These are phyloP conservation scores for Chaetomium strumarium DNA, from an alignment of 2,329 filamentous ascomycete species.

Conservation along the genomic window DNA sequence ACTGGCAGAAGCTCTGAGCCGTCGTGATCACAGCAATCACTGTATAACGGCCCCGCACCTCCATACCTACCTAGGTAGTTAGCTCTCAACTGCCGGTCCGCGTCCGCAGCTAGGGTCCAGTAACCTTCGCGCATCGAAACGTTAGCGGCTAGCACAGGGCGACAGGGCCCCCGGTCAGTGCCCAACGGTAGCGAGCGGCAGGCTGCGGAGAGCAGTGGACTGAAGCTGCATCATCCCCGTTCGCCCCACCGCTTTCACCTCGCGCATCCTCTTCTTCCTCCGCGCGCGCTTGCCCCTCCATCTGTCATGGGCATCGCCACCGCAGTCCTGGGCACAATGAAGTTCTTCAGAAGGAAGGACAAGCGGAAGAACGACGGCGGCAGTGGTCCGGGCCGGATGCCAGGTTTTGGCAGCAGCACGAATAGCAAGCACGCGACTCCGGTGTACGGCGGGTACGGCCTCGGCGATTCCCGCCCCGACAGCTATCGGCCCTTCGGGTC, in stretches of 20 bases:
- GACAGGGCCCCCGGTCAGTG: too few relatives aligned
- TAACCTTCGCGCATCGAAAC: too few relatives aligned
- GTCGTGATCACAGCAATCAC: neutral
- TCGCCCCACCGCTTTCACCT: slow-evolving; percentile 6
- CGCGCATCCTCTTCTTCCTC: slow-evolving; percentile 1
- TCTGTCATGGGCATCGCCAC: slow-evolving; percentile 11
- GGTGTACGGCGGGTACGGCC: slow-evolving; percentile 13
- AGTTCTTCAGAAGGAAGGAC: slow-evolving; percentile 32
- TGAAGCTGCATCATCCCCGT: neutral
- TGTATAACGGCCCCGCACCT: neutral
- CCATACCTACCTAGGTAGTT: too few relatives aligned
- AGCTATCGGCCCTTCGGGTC: slow-evolving; percentile 20
- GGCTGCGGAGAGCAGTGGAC: neutral
- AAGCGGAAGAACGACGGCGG: slow-evolving; percentile 27
- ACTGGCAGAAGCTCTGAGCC: neutral
- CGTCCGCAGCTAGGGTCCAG: neutral
- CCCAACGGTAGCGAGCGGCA: neutral
- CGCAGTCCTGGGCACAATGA: slow-evolving; percentile 25
- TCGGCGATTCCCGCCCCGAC: slow-evolving; percentile 21
- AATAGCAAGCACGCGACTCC: slow-evolving; percentile 5
- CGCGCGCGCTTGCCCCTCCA: neutral
- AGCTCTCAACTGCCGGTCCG: neutral
- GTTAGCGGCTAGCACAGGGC: too few relatives aligned
- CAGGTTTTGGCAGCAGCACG: slow-evolving; percentile 18
- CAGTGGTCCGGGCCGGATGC: slow-evolving; percentile 13